These are phyloP conservation scores for Fusarium nygamai DNA, from an alignment of 2,329 filamentous ascomycete species.

Conservation along the genomic window DNA sequence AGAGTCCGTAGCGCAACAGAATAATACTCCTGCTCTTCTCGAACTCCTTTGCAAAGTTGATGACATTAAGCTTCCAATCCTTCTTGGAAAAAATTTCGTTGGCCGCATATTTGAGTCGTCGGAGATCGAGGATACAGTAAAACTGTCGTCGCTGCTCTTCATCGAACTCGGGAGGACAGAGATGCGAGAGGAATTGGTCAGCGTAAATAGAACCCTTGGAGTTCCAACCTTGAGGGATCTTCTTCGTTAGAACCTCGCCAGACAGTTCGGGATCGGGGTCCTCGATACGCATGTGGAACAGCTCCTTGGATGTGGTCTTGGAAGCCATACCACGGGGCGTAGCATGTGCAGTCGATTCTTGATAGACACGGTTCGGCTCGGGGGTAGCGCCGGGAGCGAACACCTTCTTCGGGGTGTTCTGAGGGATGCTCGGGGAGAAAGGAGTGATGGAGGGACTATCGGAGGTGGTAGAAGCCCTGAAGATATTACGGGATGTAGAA, in stretches of 20 bases:
- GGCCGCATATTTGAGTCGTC: constrained; percentile 69
- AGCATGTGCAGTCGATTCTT: constrained; percentile 58
- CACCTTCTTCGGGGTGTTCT: constrained; percentile 58
- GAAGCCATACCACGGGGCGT: constrained; percentile 61
- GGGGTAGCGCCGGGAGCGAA: constrained; percentile 59
- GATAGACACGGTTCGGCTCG: constrained; percentile 54
- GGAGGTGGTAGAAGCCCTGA: constrained; percentile 51
- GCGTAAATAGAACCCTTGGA: constrained; percentile 66
- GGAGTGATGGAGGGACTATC: constrained; percentile 46
- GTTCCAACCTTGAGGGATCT: constrained; percentile 63
- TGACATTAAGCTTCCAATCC: constrained; percentile 70
- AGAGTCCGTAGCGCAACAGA: constrained; percentile 69
- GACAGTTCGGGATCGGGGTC: constrained; percentile 66
- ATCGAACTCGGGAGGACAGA: constrained; percentile 66
- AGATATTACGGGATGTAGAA: constrained; percentile 53
- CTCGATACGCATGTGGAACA: constrained; percentile 68
- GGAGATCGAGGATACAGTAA: constrained; percentile 70
- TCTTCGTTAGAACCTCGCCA: constrained; percentile 63
- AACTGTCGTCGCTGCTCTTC: constrained; percentile 70
- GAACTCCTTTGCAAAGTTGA: constrained; percentile 72
- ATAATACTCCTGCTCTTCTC: constrained; percentile 71
- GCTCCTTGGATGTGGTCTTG: constrained; percentile 59
- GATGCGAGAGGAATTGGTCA: constrained; percentile 66
- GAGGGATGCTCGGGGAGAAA: constrained; percentile 59
- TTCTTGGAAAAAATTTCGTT: constrained; percentile 69